Base-by-base conservation (phyloP, 768 basidiomycete species). In the Mycena albidolilacea region DNA sequence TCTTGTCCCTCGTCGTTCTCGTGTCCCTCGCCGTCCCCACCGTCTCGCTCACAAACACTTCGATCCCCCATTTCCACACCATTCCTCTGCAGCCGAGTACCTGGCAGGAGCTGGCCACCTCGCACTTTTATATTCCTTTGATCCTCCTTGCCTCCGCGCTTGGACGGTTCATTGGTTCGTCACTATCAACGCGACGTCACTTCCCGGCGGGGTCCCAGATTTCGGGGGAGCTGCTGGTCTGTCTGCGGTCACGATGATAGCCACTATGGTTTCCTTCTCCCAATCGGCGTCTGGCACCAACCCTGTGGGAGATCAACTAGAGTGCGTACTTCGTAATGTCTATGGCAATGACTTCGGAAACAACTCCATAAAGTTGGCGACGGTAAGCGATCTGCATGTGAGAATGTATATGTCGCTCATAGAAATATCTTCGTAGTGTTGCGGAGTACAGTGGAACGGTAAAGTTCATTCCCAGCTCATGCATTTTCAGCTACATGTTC, bases 381-480 rank as follows among this genome's bases (percentile, higher is more conserved):
- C 60, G n/a, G 60, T 61, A 44, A 9, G 37, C 7, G 5, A 12
- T 12, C 21, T 61, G 1, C 21, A 5, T 21, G 11, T 21, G 44
- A 19, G 8, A n/a, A 1, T 23, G 60, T 64, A 15, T 6, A 64
- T 37, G 21, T 2, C 19, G 19, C 5, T 4, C 4, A 17, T 50
- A 46, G 46, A 46, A 35, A 11, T 64, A 64, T 23, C 44, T 64
- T 7, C 63, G 63, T 6, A 46, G 63, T 17, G 63, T 64, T 12
- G 30, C 63, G 10, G 63, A 64, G 37, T 64, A 64, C 37, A 64
- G 63, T 50, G 63, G 63, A 19, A 39, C 64, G 7, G 64, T 66
- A 37, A 55, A 1, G 14, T 64, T 46, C 30, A 23, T 11, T 17
- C 19, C 11, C n/a, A n/a, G 3, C 17, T 14, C 39, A 14, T 41